Evolutionary conservation across 805 yeast species (phyloP).

Genomic region (Candida orba): DNA sequence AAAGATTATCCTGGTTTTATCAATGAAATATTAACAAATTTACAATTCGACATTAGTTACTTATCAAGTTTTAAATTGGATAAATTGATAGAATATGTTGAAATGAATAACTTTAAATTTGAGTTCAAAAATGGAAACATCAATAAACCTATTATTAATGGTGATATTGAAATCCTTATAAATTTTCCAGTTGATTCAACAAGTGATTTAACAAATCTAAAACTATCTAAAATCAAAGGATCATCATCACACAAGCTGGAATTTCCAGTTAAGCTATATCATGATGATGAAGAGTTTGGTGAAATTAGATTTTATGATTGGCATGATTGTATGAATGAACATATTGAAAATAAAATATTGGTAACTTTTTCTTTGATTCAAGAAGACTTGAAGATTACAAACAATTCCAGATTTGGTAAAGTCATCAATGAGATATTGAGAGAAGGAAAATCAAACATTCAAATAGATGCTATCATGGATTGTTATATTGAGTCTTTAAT

Average conservation of each 20-base stretch:
- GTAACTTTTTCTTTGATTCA: conserved; percentile 34
- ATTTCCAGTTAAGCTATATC: conserved; percentile 26
- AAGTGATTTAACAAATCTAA: conserved; percentile 21
- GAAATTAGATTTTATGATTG: conserved; percentile 38
- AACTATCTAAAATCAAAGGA: conserved; percentile 35
- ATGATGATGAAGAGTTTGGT: conserved; percentile 34
- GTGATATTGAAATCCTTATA: conserved; percentile 29
- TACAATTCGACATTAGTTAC: conserved; percentile 14
- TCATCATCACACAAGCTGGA: not conserved
- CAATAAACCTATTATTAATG: conserved; percentile 29
- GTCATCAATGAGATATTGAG: conserved; percentile 36
- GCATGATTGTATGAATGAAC: conserved; percentile 34
- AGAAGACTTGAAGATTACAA: conserved; percentile 35
- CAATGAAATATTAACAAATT: conserved; percentile 14
- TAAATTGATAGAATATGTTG: conserved; percentile 28
- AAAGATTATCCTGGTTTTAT: conserved; percentile 13
- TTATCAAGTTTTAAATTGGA: conserved; percentile 9
- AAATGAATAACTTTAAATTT: conserved; percentile 30
- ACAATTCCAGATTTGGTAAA: conserved; percentile 33
- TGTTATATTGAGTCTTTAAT: conserved; percentile 23
- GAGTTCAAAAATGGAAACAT: conserved; percentile 28
- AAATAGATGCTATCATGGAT: conserved; percentile 33
- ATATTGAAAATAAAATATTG: conserved; percentile 21
- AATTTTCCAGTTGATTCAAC: conserved; percentile 21
- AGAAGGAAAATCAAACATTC: conserved; percentile 32